Percentiles rank a stretch among this genome's conserved stretches.
phyloP scores from a whole-genome alignment of 2,329 filamentous ascomycete genomes.

The Penicillium sp. region DNA sequence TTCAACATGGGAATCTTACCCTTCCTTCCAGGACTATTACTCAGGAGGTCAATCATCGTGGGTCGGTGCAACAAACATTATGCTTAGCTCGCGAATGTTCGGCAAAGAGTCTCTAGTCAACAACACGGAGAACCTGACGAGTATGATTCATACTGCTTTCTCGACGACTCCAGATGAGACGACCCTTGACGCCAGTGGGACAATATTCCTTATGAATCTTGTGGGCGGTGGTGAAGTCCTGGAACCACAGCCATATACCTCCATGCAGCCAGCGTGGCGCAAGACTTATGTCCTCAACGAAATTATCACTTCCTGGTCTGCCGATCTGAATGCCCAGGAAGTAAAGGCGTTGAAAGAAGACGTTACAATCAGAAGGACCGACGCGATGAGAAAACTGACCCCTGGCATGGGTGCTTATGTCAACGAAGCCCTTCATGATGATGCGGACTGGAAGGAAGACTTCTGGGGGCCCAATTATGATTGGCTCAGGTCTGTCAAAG shows the following conservation, averaged over 20 bases:
- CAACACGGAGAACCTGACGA: constrained; percentile 24
- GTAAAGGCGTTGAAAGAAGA: constrained; percentile 27
- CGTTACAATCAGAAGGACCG: constrained; percentile 38
- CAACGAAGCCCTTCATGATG: constrained; percentile 41
- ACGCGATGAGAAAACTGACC: constrained; percentile 36
- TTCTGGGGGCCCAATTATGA: constrained; percentile 44
- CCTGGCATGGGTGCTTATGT: constrained; percentile 39
- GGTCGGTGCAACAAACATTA: neutral
- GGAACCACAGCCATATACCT: constrained; percentile 20
- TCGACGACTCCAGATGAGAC: constrained; percentile 26
- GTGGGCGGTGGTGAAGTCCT: constrained; percentile 36
- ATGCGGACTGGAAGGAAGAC: constrained; percentile 38
- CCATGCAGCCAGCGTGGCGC: constrained; percentile 39
- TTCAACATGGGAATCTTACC: neutral
- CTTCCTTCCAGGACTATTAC: neutral
- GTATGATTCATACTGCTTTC: constrained; percentile 32
- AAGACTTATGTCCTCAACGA: constrained; percentile 27
- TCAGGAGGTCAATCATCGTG: neutral
- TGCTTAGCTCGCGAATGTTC: constrained; percentile 3
- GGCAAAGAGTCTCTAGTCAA: constrained; percentile 1
- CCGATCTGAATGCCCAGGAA: constrained; percentile 36
- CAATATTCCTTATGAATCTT: constrained; percentile 31
- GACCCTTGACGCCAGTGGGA: constrained; percentile 29
- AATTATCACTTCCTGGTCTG: constrained; percentile 32
- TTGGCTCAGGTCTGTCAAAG: constrained; percentile 34